Conservation (phyloP, 192 early-diverging fungal species). For the Lobulomyces angularis region DNA sequence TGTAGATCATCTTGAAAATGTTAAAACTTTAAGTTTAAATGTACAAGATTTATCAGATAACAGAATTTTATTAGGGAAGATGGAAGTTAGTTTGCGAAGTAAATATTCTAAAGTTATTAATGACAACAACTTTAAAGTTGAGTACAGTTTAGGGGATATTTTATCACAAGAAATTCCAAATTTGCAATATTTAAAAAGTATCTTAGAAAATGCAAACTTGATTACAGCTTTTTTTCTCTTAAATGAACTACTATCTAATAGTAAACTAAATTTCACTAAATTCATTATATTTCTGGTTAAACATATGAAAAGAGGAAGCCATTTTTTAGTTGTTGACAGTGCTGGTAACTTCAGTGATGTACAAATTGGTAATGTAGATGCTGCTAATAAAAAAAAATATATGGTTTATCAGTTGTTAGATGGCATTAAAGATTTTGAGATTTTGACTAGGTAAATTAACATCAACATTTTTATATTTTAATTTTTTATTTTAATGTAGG, state of each 20-base stretch:
- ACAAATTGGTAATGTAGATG: constrained; percentile 39
- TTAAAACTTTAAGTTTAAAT: constrained; percentile 17
- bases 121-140: constrained; percentile 30
- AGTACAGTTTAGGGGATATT: constrained; percentile 48
- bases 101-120: constrained; percentile 8
- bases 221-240: constrained; percentile 85
- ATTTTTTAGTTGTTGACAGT: constrained; percentile 76
- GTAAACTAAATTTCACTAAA: constrained; percentile 61
- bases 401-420: constrained; percentile 88
- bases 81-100: neutral
- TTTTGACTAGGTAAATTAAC: constrained; percentile 55
- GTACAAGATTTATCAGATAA: neutral
- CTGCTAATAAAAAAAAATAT: no score
- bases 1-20: no score
- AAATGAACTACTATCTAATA: constrained; percentile 74
- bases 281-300: constrained; percentile 60
- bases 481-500: neutral
- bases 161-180: constrained; percentile 27
- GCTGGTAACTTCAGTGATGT: constrained; percentile 87
- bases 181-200: constrained; percentile 21
- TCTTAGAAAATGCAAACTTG: constrained; percentile 46
- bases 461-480: constrained; percentile 36
- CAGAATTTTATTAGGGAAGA: constrained; percentile 7
- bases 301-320: constrained; percentile 45
- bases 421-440: constrained; percentile 53